Evolutionary conservation across 805 yeast genomes (phyloP).

Genomic region (Torulaspora maleeae): DNA sequence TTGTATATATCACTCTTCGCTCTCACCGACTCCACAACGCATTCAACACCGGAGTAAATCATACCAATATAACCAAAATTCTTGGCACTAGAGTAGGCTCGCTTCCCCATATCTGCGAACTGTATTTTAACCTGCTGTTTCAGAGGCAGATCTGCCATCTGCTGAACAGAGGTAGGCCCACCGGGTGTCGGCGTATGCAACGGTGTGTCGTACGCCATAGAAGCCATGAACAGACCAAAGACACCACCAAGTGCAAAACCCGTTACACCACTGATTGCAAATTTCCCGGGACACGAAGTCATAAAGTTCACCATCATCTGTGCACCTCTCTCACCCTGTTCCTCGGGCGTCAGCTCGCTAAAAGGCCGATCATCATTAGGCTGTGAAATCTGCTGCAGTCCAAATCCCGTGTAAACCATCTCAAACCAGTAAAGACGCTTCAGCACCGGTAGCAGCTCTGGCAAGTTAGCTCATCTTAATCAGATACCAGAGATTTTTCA

Average conservation of each 20-base stretch:
- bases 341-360: constrained; percentile 79
- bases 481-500: constrained; percentile 1
- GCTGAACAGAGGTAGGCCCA: constrained; percentile 31
- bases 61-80: constrained; percentile 92
- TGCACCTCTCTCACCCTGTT: constrained; percentile 90
- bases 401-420: constrained; percentile 43
- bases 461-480: constrained; percentile 1
- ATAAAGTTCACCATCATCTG: constrained; percentile 73
- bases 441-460: background rate
- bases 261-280: constrained; percentile 85
- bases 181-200: constrained; percentile 33
- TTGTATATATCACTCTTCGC: constrained; percentile 91
- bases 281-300: constrained; percentile 93
- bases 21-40: constrained; percentile 76
- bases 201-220: constrained; percentile 44
- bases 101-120: constrained; percentile 84
- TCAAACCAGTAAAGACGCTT: background rate
- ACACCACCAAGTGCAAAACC: constrained; percentile 95
- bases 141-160: constrained; percentile 79
- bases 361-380: constrained; percentile 44
- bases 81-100: constrained; percentile 86
- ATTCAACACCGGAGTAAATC: constrained; percentile 88
- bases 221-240: constrained; percentile 91
- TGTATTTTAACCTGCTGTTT: constrained; percentile 89
- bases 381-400: constrained; percentile 39